Percentiles rank a stretch among this genome's conserved stretches.
Conservation (phyloP, 495 filamentous ascomycete genomes). For the Margaritispora aquatica region DNA sequence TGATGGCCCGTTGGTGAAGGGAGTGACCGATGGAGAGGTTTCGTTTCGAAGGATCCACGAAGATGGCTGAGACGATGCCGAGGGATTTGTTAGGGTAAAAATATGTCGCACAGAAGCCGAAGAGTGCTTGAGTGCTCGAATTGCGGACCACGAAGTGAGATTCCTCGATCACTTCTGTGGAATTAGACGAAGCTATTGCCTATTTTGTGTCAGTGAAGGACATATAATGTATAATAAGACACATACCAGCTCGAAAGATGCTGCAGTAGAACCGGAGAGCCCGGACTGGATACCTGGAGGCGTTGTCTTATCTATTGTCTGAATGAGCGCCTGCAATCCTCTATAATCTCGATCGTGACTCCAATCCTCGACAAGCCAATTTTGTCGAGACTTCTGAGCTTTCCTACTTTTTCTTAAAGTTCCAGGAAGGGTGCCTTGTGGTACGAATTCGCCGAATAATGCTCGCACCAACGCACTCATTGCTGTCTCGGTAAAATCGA, state of each 20-base stretch:
- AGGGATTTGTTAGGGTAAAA: constrained; percentile 60
- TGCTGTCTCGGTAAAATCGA: constrained; percentile 88
- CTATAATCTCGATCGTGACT: constrained; percentile 67
- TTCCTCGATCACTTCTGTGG: constrained; percentile 52
- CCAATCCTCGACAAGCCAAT: constrained; percentile 85
- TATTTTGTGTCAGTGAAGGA: constrained; percentile 2
- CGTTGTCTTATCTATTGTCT: constrained; percentile 52
- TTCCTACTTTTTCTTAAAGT: constrained; percentile 79
- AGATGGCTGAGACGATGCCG: constrained; percentile 73
- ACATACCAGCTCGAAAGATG: constrained; percentile 64
- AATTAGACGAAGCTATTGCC: background rate
- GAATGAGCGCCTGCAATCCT: constrained; percentile 63
- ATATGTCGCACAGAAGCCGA: constrained; percentile 86
- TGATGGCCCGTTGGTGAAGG: constrained; percentile 74
- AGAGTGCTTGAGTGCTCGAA: constrained; percentile 78
- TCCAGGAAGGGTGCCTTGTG: constrained; percentile 69
- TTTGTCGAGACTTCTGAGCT: constrained; percentile 70
- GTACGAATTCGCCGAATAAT: constrained; percentile 68
- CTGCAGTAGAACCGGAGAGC: constrained; percentile 62
- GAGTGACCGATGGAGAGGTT: constrained; percentile 84
- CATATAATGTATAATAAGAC: constrained; percentile 21
- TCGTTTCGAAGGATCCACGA: constrained; percentile 75
- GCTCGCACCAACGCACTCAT: constrained; percentile 76
- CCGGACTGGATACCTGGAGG: constrained; percentile 50
- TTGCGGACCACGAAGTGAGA: constrained; percentile 87